A percentile compares a stretch with the other conserved stretches of the same genome.
These are phyloP conservation scores for Basidiobolus meristosporus DNA, from an alignment of 371 early-diverging fungal species.

Conservation along the genomic window DNA sequence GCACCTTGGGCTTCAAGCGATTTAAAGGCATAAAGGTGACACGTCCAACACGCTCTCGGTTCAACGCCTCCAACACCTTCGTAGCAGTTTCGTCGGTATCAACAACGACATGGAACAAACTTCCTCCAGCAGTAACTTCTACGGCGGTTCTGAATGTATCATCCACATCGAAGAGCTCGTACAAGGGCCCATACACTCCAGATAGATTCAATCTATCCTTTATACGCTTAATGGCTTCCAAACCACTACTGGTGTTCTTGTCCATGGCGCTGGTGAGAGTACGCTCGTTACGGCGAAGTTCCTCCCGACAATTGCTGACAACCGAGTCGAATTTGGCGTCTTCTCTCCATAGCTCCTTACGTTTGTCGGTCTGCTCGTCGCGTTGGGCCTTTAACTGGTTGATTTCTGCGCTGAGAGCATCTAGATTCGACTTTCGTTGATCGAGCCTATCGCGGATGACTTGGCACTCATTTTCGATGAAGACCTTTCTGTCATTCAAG, in stretches of 20 bases:
- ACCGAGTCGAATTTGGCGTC: conserved; percentile 60
- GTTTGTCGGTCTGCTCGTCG: conserved; percentile 41
- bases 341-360: conserved; percentile 82
- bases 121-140: conserved; percentile 75
- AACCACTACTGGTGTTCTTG: conserved; percentile 42
- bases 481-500: conserved; percentile 5
- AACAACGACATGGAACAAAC: conserved; percentile 94
- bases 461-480: too few relatives aligned
- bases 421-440: conserved; percentile 11
- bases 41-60: conserved; percentile 55
- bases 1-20: conserved; percentile 35
- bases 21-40: conserved; percentile 96
- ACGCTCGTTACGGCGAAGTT: conserved; percentile 56
- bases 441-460: conserved; percentile 19
- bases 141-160: conserved; percentile 66
- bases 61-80: conserved; percentile 50
- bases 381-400: conserved; percentile 17
- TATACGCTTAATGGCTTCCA: conserved; percentile 50
- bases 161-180: conserved; percentile 78
- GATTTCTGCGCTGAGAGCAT: conserved; percentile 11
- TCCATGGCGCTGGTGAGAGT: conserved; percentile 55
- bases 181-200: conserved; percentile 85
- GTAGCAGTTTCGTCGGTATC: conserved; percentile 85
- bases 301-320: conserved; percentile 43
- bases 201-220: conserved; percentile 29